Percentiles rank a stretch among this genome's conserved stretches.
Evolutionary conservation across 2,329 filamentous ascomycete species (phyloP).

Genomic region (Ustulina deusta): DNA sequence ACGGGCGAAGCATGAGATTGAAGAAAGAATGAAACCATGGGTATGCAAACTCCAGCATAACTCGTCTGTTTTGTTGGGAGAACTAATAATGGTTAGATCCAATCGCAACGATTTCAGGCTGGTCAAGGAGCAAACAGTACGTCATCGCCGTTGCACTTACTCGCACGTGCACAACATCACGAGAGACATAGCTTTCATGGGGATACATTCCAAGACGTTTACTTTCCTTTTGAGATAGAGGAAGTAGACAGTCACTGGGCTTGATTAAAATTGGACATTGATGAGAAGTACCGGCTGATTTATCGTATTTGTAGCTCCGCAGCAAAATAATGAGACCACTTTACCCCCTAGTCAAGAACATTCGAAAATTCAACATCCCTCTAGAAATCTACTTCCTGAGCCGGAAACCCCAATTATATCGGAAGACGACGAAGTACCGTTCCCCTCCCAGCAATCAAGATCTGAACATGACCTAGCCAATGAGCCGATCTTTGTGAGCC

Average conservation of each 20-base stretch:
- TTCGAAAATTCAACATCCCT: slow-evolving; percentile 44
- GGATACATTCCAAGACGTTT: slow-evolving; percentile 44
- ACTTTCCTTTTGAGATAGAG: slow-evolving; percentile 51
- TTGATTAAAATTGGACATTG: slow-evolving; percentile 37
- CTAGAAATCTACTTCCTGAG: slow-evolving; percentile 48
- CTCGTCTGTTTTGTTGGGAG: not conserved
- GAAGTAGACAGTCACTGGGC: slow-evolving; percentile 46
- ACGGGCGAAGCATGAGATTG: slow-evolving; percentile 58
- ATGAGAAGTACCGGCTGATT: slow-evolving; percentile 50
- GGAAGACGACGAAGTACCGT: slow-evolving; percentile 44
- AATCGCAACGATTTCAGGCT: slow-evolving; percentile 47
- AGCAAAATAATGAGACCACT: slow-evolving; percentile 52
- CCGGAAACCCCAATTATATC: slow-evolving; percentile 43
- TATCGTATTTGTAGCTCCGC: slow-evolving; percentile 49
- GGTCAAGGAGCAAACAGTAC: slow-evolving; percentile 50
- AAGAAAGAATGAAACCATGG: slow-evolving; percentile 59
- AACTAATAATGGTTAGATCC: slow-evolving; percentile 46
- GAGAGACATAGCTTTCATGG: slow-evolving; percentile 44
- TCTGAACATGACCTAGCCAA: slow-evolving; percentile 42
- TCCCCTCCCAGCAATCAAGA: slow-evolving; percentile 50
- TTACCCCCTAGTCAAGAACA: slow-evolving; percentile 46
- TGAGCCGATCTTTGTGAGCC: slow-evolving; percentile 57
- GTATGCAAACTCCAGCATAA: slow-evolving; percentile 46
- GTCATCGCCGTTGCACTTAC: slow-evolving; percentile 44
- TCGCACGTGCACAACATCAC: slow-evolving; percentile 39